Evolutionary conservation across 2,329 filamentous ascomycete genomes (phyloP).

Genomic region (Fusarium gaditjirri): DNA sequence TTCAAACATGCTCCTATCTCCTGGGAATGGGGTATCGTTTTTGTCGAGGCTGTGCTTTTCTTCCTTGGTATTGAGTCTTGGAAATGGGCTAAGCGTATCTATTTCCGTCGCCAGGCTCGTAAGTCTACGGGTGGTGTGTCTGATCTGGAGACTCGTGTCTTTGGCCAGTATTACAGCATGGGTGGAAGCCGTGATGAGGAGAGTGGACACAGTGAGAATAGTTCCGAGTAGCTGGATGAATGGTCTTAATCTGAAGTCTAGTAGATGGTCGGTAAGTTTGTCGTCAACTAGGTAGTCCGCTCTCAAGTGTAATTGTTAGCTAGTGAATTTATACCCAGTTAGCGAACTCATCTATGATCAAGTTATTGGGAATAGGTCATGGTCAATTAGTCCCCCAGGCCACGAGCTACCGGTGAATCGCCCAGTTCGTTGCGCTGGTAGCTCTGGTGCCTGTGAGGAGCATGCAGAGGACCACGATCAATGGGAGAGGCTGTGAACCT

Average conservation of each 20-base stretch:
- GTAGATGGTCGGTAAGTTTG: background rate
- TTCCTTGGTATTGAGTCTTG: slow-evolving; percentile 67
- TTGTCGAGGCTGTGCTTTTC: slow-evolving; percentile 65
- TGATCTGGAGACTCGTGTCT: slow-evolving; percentile 49
- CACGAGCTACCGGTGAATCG: rapidly evolving
- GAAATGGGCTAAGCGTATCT: slow-evolving; percentile 67
- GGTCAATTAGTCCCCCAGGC: rapidly evolving
- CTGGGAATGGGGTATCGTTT: slow-evolving; percentile 71
- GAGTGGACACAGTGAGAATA: slow-evolving; percentile 10
- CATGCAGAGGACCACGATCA: background rate
- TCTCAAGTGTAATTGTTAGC: background rate
- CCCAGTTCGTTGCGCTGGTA: background rate
- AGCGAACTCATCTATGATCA: background rate
- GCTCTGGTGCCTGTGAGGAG: background rate
- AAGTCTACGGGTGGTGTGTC: slow-evolving; percentile 29
- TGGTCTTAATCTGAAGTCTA: background rate
- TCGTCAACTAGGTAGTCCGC: background rate
- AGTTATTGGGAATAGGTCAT: background rate
- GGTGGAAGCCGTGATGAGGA: slow-evolving; percentile 39
- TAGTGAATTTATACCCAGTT: background rate
- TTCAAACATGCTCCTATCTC: slow-evolving; percentile 68
- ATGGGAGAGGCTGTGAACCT: background rate
- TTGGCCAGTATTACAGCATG: slow-evolving; percentile 47
- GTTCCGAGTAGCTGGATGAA: background rate
- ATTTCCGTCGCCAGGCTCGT: slow-evolving; percentile 48